Percentiles rank a stretch among this genome's conserved stretches.
phyloP scores from a whole-genome alignment of 495 filamentous ascomycete species.

The Extremus antarcticus region DNA sequence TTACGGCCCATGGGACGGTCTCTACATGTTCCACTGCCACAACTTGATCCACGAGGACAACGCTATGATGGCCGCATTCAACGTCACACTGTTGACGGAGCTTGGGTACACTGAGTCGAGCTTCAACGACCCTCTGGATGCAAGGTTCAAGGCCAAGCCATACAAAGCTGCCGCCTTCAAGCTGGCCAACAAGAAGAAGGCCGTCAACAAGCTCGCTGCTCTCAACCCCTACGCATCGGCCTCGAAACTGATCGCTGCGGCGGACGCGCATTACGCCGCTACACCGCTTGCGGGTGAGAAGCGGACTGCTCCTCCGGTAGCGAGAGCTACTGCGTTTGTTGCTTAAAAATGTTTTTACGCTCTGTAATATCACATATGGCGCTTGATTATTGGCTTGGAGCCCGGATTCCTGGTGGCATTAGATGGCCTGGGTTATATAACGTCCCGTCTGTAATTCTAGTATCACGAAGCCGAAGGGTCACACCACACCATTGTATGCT shows the following conservation, averaged over 20 bases:
- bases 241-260: background rate
- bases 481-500: too few relatives aligned
- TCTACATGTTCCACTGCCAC: constrained; percentile 33
- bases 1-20: constrained; percentile 19
- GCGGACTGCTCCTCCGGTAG: background rate
- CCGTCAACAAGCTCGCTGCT: constrained; percentile 6
- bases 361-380: too few relatives aligned
- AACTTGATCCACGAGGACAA: constrained; percentile 50
- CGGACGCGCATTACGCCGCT: constrained; percentile 6
- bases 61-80: constrained; percentile 54
- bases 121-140: constrained; percentile 14
- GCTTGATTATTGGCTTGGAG: too few relatives aligned
- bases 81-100: constrained; percentile 31
- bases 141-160: constrained; percentile 4
- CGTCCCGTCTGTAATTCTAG: too few relatives aligned
- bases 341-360: too few relatives aligned
- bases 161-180: constrained; percentile 10
- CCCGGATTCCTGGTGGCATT: too few relatives aligned
- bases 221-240: constrained; percentile 6
- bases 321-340: background rate
- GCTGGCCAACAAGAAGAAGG: constrained; percentile 5
- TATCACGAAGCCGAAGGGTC: too few relatives aligned
- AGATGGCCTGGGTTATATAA: too few relatives aligned
- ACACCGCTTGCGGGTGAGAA: background rate
- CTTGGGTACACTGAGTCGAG: constrained; percentile 6